Evolutionary conservation across 768 basidiomycete genomes (phyloP).

Genomic region (Xerocomellus intermedius): DNA sequence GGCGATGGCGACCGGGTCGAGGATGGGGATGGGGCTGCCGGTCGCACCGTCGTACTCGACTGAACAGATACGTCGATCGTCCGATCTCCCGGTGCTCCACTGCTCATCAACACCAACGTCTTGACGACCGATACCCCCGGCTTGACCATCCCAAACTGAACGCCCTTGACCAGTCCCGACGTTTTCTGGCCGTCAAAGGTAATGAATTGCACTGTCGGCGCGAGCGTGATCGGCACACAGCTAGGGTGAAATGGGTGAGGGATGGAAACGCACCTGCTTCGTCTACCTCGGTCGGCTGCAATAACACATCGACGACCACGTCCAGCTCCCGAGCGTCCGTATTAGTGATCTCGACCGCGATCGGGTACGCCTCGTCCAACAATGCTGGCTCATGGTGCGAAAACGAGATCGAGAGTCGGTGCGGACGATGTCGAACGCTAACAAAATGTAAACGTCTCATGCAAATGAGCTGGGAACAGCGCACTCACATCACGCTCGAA

Average conservation of each 20-base stretch:
- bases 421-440: constrained; percentile 65
- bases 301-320: constrained; percentile 65
- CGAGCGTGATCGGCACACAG: neutral
- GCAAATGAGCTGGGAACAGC: neutral
- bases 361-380: constrained; percentile 77
- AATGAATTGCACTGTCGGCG: constrained; percentile 54
- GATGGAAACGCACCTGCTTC: constrained; percentile 53
- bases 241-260: neutral
- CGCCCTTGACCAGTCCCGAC: constrained; percentile 68
- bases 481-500: constrained; percentile 48
- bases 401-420: constrained; percentile 53
- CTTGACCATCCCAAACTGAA: constrained; percentile 60
- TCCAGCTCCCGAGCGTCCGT: constrained; percentile 68
- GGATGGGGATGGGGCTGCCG: neutral
- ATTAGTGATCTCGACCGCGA: constrained; percentile 69
- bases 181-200: constrained; percentile 62
- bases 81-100: constrained; percentile 66
- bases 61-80: constrained; percentile 80
- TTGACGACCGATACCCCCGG: constrained; percentile 59
- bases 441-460: neutral
- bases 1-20: neutral
- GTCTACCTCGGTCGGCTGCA: constrained; percentile 80
- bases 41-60: constrained; percentile 39
- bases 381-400: constrained; percentile 68
- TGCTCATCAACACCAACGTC: constrained; percentile 60